Base-by-base conservation (phyloP, 306 rosid genomes). In the Calophaca sinica region DNA sequence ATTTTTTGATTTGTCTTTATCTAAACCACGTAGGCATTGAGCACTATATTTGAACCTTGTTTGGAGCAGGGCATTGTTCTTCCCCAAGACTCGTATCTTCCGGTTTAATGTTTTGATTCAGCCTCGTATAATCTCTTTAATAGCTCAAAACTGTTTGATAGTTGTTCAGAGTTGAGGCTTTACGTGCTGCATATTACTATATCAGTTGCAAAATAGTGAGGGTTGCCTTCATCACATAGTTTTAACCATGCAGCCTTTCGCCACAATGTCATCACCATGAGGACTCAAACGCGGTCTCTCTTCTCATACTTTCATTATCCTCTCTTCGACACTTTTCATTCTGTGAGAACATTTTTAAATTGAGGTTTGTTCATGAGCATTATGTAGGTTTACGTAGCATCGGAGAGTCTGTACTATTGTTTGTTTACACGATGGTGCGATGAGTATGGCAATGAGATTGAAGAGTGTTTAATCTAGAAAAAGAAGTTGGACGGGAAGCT, bases 51-150 rank as follows among this genome's bases (percentile, higher is more conserved):
- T 20, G 26, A 20, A 20, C 26, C 26, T 20, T 20, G 0, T 0
- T 20, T 20, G 26, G 93, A 86, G 74, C 90, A 90, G 73, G 84
- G 86, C 72, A 85, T 82, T 79, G 96, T 93, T 76, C 96, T 89
- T 70, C 91, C 96, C 68, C 82, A 72, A 73, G 93, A 89, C 63
- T 89, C 96, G 11, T 91, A 85, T 75, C 89, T 88, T 52, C 93
- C 88, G 90, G 90, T 91, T 63, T 75, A 70, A 46, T 62, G 78
- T 28, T 45, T 62, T 50, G 59, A 73, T 76, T 64, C 10, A 36
- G 42, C 68, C 70, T 53, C 48, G 36, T 61, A 11, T 31, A 8
- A 42, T 70, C 55, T 57, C 55, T 57, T 12, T n/a, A 38, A 38
- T 48, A 44, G 8, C 44, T 46, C 57, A 12, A 29, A 58, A 61